Conservation (phyloP, 768 basidiomycete species). For the Rhizopogon rudus region DNA sequence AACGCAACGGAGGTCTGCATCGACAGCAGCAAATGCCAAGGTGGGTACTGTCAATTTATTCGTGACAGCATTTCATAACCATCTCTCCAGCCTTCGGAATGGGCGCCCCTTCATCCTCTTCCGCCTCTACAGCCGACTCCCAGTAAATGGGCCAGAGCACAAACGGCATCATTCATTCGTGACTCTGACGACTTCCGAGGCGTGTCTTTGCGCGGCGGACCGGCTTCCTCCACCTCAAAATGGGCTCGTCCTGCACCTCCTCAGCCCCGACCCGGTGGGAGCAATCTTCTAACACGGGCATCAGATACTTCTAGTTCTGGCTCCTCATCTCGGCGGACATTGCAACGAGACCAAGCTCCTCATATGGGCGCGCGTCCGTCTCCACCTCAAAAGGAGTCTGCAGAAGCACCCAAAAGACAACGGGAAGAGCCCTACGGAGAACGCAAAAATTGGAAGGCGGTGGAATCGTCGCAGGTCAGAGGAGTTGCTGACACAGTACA, state of each 20-base stretch:
- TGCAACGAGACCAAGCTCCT: constrained; percentile 3
- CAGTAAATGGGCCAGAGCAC: constrained; percentile 8
- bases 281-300: not conserved
- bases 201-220: not conserved
- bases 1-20: constrained; percentile 1
- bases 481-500: not conserved
- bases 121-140: constrained; percentile 2
- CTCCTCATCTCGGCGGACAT: not conserved
- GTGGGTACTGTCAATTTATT: not conserved
- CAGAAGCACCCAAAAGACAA: not conserved
- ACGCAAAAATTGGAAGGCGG: not conserved
- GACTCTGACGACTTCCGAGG: not conserved
- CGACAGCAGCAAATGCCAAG: constrained; percentile 3
- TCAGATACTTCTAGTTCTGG: not conserved
- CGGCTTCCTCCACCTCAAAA: constrained; percentile 2
- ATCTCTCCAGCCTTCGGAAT: constrained; percentile 2
- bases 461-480: not conserved
- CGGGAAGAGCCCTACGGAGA: not conserved
- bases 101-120: not conserved
- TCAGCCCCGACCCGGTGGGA: not conserved
- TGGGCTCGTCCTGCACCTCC: constrained; percentile 8
- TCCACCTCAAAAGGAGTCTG: not conserved
- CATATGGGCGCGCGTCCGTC: not conserved
- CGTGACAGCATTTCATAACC: not conserved
- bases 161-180: not conserved